Conservation (phyloP, 805 yeast genomes). For the Wickerhamia fluorescens region DNA sequence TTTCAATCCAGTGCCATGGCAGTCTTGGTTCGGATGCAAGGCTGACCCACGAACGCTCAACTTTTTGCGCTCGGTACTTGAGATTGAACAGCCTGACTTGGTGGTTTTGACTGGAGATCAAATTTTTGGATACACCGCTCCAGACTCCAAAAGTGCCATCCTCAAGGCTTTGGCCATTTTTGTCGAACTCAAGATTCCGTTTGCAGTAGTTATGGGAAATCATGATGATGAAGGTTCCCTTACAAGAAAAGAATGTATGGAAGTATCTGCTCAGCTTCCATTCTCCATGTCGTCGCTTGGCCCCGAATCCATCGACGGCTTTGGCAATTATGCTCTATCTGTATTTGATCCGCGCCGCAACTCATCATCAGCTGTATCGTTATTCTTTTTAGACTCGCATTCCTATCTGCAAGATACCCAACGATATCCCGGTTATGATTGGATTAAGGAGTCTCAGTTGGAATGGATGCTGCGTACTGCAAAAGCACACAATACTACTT, state of each 20-base stretch:
- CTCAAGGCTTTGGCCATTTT: conserved; percentile 71
- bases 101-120: conserved; percentile 91
- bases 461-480: conserved; percentile 40
- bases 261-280: conserved; percentile 52
- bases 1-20: conserved; percentile 60
- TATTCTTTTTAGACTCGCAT: conserved; percentile 84
- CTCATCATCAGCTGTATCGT: conserved; percentile 47
- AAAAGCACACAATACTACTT: conserved; percentile 19
- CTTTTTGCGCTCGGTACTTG: conserved; percentile 59
- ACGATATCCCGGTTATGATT: conserved; percentile 75
- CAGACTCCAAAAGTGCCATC: conserved; percentile 78
- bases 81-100: conserved; percentile 73
- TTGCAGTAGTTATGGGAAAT: conserved; percentile 82
- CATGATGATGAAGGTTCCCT: conserved; percentile 88
- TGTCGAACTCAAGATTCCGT: conserved; percentile 64
- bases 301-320: conserved; percentile 65
- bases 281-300: conserved; percentile 58
- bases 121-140: conserved; percentile 70
- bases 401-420: conserved; percentile 58
- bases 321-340: conserved; percentile 71
- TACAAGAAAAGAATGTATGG: conserved; percentile 53
- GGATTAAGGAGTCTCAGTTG: conserved; percentile 67
- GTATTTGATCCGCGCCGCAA: conserved; percentile 37
- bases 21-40: conserved; percentile 45
- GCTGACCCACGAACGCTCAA: conserved; percentile 71